phyloP scores from a whole-genome alignment of 306 rosid species.

The Pyrus pyrifolia region DNA sequence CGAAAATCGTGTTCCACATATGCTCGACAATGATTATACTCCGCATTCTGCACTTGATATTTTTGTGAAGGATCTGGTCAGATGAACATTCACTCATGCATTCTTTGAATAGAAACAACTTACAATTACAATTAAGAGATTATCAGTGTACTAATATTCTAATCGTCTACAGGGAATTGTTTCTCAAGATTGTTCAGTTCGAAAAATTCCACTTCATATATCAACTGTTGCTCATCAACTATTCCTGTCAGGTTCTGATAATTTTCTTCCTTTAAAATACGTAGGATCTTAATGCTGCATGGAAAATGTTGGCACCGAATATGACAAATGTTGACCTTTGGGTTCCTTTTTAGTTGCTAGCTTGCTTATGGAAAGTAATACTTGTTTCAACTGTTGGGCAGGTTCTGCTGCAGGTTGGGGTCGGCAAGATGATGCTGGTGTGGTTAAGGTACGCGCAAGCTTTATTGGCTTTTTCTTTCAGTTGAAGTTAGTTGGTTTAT shows the following conservation, averaged over 20 bases:
- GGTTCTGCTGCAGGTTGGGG: constrained; percentile 99
- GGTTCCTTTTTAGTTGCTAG: constrained; percentile 4
- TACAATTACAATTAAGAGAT: constrained; percentile 9
- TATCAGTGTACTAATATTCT: constrained; percentile 11
- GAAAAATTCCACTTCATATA: constrained; percentile 72
- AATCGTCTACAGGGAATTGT: constrained; percentile 70
- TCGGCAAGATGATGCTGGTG: constrained; percentile 90
- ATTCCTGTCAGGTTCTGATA: constrained; percentile 63
- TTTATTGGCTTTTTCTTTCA: not conserved
- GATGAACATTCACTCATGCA: constrained; percentile 17
- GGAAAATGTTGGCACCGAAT: not conserved
- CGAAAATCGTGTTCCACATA: constrained; percentile 94
- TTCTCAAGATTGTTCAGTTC: constrained; percentile 65
- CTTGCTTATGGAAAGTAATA: not conserved
- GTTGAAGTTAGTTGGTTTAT: constrained; percentile 2
- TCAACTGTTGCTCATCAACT: constrained; percentile 76
- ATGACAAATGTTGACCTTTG: not conserved
- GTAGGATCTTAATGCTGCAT: not conserved
- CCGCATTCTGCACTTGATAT: constrained; percentile 93
- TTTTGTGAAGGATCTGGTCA: constrained; percentile 93
- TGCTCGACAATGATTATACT: constrained; percentile 85
- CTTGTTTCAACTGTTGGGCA: constrained; percentile 24
- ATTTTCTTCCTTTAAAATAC: constrained; percentile 17
- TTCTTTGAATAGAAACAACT: constrained; percentile 10
- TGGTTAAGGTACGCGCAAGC: constrained; percentile 69